Percentiles rank a stretch among this genome's conserved stretches.
These are phyloP conservation scores for Yamadazyma scolyti DNA, from an alignment of 805 yeast species.

Conservation along the genomic window DNA sequence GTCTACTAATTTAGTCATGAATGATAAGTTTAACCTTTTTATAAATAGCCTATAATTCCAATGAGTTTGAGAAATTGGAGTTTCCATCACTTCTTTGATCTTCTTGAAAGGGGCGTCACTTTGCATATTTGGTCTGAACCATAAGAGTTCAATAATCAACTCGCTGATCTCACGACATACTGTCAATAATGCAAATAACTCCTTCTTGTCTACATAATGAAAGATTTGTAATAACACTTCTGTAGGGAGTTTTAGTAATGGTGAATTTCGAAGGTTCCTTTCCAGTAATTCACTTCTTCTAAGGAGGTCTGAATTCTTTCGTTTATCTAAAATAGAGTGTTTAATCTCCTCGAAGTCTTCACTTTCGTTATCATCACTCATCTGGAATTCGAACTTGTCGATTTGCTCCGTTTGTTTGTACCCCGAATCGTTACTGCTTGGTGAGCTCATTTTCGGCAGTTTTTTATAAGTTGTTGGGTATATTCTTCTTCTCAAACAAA, in stretches of 20 bases:
- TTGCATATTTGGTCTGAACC: conserved; percentile 82
- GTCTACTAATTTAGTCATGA: conserved; percentile 63
- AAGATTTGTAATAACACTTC: conserved; percentile 64
- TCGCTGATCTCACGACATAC: conserved; percentile 82
- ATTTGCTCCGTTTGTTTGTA: neutral
- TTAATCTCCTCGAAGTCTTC: conserved; percentile 32
- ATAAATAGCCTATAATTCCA: conserved; percentile 70
- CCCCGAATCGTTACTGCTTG: conserved; percentile 10
- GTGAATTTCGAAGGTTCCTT: conserved; percentile 25
- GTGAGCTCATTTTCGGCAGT: conserved; percentile 10
- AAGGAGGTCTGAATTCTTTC: conserved; percentile 18
- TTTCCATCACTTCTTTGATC: conserved; percentile 52
- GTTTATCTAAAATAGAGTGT: conserved; percentile 26
- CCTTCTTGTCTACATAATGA: conserved; percentile 60
- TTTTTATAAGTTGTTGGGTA: too few relatives aligned
- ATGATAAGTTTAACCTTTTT: conserved; percentile 75
- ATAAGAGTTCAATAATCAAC: conserved; percentile 70
- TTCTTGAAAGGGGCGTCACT: conserved; percentile 46
- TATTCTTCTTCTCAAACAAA: too few relatives aligned
- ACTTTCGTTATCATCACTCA: conserved; percentile 29
- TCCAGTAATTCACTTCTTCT: conserved; percentile 20
- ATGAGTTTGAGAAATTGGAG: conserved; percentile 45
- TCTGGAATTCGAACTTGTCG: conserved; percentile 8
- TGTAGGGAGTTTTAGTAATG: conserved; percentile 49
- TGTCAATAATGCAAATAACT: conserved; percentile 57